phyloP scores from a whole-genome alignment of 2,329 filamentous ascomycete species.

The Penicillium hesseltinei region DNA sequence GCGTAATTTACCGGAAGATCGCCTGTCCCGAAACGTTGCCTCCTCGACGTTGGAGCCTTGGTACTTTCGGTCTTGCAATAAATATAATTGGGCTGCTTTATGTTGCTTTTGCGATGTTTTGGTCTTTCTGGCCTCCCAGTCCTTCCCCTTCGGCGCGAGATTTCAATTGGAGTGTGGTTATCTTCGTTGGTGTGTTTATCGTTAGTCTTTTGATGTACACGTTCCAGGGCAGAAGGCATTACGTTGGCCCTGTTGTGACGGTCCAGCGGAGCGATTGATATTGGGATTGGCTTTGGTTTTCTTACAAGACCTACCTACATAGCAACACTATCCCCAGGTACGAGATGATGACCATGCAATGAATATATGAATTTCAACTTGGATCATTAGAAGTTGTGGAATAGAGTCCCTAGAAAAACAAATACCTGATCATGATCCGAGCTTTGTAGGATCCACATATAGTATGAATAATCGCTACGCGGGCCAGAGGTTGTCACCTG shows the following conservation, averaged over 20 bases:
- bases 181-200: constrained; percentile 43
- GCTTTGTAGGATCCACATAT: background rate
- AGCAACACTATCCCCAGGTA: background rate
- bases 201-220: constrained; percentile 43
- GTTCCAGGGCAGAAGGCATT: constrained; percentile 32
- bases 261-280: constrained; percentile 8
- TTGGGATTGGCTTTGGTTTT: background rate
- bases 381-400: no score
- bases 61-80: constrained; percentile 43
- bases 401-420: background rate
- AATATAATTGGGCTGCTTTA: constrained; percentile 48
- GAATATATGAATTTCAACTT: background rate
- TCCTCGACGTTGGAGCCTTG: constrained; percentile 44
- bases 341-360: background rate
- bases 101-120: constrained; percentile 46
- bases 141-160: constrained; percentile 38
- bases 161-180: constrained; percentile 54
- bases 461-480: background rate
- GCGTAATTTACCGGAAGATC: constrained; percentile 47
- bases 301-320: no score
- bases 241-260: constrained; percentile 31
- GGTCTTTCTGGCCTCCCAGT: constrained; percentile 48
- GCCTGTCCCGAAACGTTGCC: constrained; percentile 40
- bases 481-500: background rate
- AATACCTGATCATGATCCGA: background rate